Conservation (phyloP, 768 basidiomycete species). For the Amyloporia xantha region DNA sequence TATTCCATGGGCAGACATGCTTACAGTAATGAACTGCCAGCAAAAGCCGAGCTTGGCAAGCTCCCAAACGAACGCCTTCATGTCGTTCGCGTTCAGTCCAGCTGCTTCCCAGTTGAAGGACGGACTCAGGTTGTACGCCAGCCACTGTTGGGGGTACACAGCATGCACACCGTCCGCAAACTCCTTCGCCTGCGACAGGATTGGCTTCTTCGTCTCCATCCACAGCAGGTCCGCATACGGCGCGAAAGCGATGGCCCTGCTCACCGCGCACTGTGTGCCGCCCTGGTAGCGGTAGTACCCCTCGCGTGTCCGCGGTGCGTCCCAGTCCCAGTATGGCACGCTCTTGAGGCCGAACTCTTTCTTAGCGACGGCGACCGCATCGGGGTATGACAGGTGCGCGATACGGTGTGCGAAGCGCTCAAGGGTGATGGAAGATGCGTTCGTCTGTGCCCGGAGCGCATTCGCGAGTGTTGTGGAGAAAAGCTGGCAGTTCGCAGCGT, state of each 20-base stretch:
- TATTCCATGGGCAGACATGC: constrained; percentile 21
- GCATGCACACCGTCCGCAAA: constrained; percentile 86
- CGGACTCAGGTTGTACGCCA: constrained; percentile 93
- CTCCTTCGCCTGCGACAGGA: constrained; percentile 84
- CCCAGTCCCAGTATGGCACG: constrained; percentile 92
- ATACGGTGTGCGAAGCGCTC: constrained; percentile 59
- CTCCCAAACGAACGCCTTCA: constrained; percentile 87
- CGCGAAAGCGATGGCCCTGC: constrained; percentile 87
- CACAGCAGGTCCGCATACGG: constrained; percentile 89
- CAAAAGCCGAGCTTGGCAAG: constrained; percentile 94
- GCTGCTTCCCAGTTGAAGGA: constrained; percentile 95
- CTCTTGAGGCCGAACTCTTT: constrained; percentile 66
- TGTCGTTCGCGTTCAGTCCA: constrained; percentile 77
- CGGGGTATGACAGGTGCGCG: constrained; percentile 59
- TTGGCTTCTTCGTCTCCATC: constrained; percentile 98
- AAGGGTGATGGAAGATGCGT: constrained; percentile 40
- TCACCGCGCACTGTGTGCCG: constrained; percentile 90
- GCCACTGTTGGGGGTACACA: constrained; percentile 83
- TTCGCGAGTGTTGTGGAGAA: constrained; percentile 69
- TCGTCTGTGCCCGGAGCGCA: constrained; percentile 54
- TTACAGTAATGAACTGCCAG: constrained; percentile 98
- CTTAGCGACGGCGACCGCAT: constrained; percentile 70
- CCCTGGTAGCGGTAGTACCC: constrained; percentile 98
- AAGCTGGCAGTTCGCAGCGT: constrained; percentile 69
- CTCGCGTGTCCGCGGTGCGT: constrained; percentile 88